A percentile compares a stretch with the other conserved stretches of the same genome.
These are phyloP conservation scores for Apophysomyces ossiformis DNA, from an alignment of 371 early-diverging fungal species.

Conservation along the genomic window DNA sequence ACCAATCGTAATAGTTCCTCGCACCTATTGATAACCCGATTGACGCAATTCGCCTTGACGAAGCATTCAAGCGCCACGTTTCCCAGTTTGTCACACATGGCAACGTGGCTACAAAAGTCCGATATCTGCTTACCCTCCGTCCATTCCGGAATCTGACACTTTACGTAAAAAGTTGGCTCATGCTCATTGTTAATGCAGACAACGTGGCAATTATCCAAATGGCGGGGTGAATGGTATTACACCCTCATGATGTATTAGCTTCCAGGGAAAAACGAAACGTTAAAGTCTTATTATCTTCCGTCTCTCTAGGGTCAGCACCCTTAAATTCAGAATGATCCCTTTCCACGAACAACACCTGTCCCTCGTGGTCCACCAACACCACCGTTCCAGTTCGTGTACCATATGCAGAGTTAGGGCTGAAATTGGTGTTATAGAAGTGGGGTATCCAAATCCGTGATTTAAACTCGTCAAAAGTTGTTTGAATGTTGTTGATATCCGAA, in stretches of 20 bases:
- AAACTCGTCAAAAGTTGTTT: slow-evolving; percentile 25
- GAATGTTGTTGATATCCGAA: slow-evolving; percentile 14
- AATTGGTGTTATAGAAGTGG: slow-evolving; percentile 20
- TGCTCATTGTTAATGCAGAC: slow-evolving; percentile 4
- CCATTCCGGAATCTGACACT: not conserved
- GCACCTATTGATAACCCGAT: slow-evolving; percentile 6
- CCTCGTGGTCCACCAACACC: slow-evolving; percentile 55
- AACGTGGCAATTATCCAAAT: slow-evolving; percentile 8
- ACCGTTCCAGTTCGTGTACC: slow-evolving; percentile 62
- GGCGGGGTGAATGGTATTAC: not conserved
- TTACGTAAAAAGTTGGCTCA: slow-evolving; percentile 5
- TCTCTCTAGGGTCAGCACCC: slow-evolving; percentile 8
- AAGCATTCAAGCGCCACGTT: slow-evolving; percentile 10
- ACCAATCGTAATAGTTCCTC: slow-evolving; percentile 8
- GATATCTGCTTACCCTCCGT: not conserved
- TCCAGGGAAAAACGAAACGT: slow-evolving; percentile 3
- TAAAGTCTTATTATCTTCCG: not conserved
- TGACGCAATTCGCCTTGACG: not conserved
- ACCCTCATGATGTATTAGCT: slow-evolving; percentile 1
- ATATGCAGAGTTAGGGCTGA: slow-evolving; percentile 22
- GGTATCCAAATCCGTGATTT: slow-evolving; percentile 46
- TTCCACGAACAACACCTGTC: slow-evolving; percentile 47
- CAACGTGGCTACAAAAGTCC: slow-evolving; percentile 10
- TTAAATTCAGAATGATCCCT: slow-evolving; percentile 34
- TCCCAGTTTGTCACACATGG: slow-evolving; percentile 9